phyloP scores from a whole-genome alignment of 495 filamentous ascomycete genomes.

The Astrothelium subdiscretum region DNA sequence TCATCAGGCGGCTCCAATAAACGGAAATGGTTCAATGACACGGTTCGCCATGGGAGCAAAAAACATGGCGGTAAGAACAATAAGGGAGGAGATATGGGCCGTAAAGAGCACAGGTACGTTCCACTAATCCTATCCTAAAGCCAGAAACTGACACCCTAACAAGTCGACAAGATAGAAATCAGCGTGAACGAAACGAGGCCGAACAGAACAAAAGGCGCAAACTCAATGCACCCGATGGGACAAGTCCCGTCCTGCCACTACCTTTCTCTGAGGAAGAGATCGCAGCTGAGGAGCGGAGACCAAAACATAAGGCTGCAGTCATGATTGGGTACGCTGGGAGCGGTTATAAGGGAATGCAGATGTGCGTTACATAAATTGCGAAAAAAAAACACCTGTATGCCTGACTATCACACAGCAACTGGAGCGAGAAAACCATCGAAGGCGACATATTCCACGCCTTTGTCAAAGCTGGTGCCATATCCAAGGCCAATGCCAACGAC shows the following conservation, averaged over 20 bases:
- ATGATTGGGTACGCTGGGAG: slow-evolving; percentile 90
- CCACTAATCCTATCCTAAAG: slow-evolving; percentile 1
- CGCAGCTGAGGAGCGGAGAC: slow-evolving; percentile 66
- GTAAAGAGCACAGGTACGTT: slow-evolving; percentile 52
- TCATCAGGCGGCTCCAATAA: slow-evolving; percentile 6
- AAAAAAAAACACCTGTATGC: slow-evolving; percentile 5
- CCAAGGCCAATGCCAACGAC: slow-evolving; percentile 90
- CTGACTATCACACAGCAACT: slow-evolving; percentile 38
- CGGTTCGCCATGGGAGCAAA: not conserved
- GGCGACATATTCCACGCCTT: slow-evolving; percentile 92
- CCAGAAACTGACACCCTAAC: slow-evolving; percentile 24
- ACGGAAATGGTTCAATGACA: slow-evolving; percentile 12
- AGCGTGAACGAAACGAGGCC: slow-evolving; percentile 48
- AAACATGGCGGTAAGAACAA: slow-evolving; percentile 25
- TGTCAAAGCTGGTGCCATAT: slow-evolving; percentile 81
- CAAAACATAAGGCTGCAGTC: slow-evolving; percentile 92
- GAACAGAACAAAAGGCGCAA: slow-evolving; percentile 46
- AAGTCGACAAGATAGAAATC: slow-evolving; percentile 52
- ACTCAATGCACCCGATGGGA: slow-evolving; percentile 15
- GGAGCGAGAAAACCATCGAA: slow-evolving; percentile 76
- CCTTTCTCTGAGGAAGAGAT: slow-evolving; percentile 68
- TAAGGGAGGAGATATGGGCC: slow-evolving; percentile 56
- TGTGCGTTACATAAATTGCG: slow-evolving; percentile 27
- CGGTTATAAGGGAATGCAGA: slow-evolving; percentile 96
- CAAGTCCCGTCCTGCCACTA: slow-evolving; percentile 38